phyloP scores from a whole-genome alignment of 345 rosid species.

The rapeseed (Brassica napus) region Da-Ae NC_063447.1:36945501-36946000 shows the following conservation, averaged over 20 bases:
- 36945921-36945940: slow-evolving; percentile 79
- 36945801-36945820: slow-evolving; percentile 10
- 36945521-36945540: slow-evolving; percentile 76
- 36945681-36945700: slow-evolving; percentile 56
- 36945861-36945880: slow-evolving; percentile 60
- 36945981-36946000: slow-evolving; percentile 89
- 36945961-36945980: slow-evolving; percentile 81
- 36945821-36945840: slow-evolving; percentile 46
- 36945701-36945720: background rate
- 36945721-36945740: background rate
- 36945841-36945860: slow-evolving; percentile 76
- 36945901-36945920: slow-evolving; percentile 90
- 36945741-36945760: background rate
- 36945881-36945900: slow-evolving; percentile 83
- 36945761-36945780: background rate
- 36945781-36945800: background rate
- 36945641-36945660: slow-evolving; percentile 84
- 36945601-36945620: slow-evolving; percentile 71
- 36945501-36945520: slow-evolving; percentile 70
- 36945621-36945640: slow-evolving; percentile 75
- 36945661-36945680: slow-evolving; percentile 98
- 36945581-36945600: slow-evolving; percentile 79
- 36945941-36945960: slow-evolving; percentile 91
- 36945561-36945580: slow-evolving; percentile 84
- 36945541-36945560: slow-evolving; percentile 69